phyloP scores from a whole-genome alignment of 495 filamentous ascomycete genomes.

The Penicillium nucicola region DNA sequence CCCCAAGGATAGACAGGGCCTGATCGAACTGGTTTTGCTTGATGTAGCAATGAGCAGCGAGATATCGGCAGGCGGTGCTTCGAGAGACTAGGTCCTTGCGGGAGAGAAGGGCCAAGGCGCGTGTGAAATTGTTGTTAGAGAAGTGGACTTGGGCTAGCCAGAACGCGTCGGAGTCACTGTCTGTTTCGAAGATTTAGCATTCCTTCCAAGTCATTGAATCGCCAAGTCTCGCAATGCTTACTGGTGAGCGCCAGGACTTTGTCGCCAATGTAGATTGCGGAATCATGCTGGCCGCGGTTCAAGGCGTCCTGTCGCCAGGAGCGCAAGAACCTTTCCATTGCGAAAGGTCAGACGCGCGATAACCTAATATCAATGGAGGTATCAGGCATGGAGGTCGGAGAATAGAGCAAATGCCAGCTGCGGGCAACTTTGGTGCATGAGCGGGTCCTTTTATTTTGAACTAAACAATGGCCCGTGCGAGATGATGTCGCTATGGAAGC shows the following conservation, averaged over 20 bases:
- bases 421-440: slow-evolving; percentile 13
- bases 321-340: slow-evolving; percentile 87
- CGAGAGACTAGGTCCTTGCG: slow-evolving; percentile 77
- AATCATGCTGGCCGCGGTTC: slow-evolving; percentile 90
- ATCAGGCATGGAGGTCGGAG: slow-evolving; percentile 1
- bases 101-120: slow-evolving; percentile 80
- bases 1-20: slow-evolving; percentile 82
- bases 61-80: slow-evolving; percentile 83
- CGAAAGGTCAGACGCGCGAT: slow-evolving; percentile 8
- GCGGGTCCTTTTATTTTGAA: slow-evolving; percentile 21
- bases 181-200: slow-evolving; percentile 44
- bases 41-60: slow-evolving; percentile 89
- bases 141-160: slow-evolving; percentile 96
- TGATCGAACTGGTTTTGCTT: slow-evolving; percentile 87
- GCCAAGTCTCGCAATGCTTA: slow-evolving; percentile 30
- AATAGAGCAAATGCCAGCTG: slow-evolving; percentile 2
- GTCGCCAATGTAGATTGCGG: slow-evolving; percentile 94
- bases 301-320: slow-evolving; percentile 91
- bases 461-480: slow-evolving; percentile 27
- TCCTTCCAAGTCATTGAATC: not conserved
- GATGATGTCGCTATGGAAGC: not conserved
- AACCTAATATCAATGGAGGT: not conserved
- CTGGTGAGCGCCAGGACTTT: slow-evolving; percentile 92
- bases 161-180: slow-evolving; percentile 86
- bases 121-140: slow-evolving; percentile 85